These are phyloP conservation scores for Colletotrichum salicis DNA, from an alignment of 2,329 filamentous ascomycete species.

Conservation along the genomic window DNA sequence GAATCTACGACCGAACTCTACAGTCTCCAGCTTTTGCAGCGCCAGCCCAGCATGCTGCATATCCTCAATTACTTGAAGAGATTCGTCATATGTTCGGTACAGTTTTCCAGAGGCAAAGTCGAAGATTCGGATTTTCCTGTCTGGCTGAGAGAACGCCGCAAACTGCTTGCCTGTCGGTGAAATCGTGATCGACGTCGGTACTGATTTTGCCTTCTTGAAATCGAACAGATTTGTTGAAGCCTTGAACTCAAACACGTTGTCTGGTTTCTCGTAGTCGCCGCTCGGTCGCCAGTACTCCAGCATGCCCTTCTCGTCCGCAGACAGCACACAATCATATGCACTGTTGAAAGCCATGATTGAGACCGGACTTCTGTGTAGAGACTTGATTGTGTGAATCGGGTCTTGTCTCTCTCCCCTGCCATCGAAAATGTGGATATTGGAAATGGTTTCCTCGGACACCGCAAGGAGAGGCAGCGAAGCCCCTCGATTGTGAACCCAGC, in stretches of 20 bases:
- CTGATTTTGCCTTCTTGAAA: conserved; percentile 94
- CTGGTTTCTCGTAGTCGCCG: conserved; percentile 86
- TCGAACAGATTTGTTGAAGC: conserved; percentile 94
- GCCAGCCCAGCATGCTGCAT: conserved; percentile 96
- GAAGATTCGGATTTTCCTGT: conserved; percentile 92
- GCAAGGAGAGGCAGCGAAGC: conserved; percentile 89
- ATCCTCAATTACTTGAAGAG: conserved; percentile 85
- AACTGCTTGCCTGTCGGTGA: conserved; percentile 90
- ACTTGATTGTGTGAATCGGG: conserved; percentile 80
- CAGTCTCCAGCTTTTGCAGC: conserved; percentile 81
- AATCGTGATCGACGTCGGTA: conserved; percentile 82
- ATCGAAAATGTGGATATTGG: conserved; percentile 85
- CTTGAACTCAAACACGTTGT: conserved; percentile 92
- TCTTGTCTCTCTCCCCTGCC: conserved; percentile 83
- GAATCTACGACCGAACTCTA: conserved; percentile 90
- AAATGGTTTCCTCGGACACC: conserved; percentile 79
- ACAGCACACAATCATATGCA: conserved; percentile 88
- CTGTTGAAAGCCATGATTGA: conserved; percentile 91
- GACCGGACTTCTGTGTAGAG: conserved; percentile 84
- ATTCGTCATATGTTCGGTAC: conserved; percentile 94
- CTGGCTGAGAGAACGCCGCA: conserved; percentile 89
- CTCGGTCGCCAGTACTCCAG: conserved; percentile 94
- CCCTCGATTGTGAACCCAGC: conserved; percentile 90
- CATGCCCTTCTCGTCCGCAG: conserved; percentile 91
- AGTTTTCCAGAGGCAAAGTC: conserved; percentile 91